These are phyloP conservation scores for Suhomyces ambrosiae DNA, from an alignment of 1,139 yeast species.

Conservation along the genomic window DNA sequence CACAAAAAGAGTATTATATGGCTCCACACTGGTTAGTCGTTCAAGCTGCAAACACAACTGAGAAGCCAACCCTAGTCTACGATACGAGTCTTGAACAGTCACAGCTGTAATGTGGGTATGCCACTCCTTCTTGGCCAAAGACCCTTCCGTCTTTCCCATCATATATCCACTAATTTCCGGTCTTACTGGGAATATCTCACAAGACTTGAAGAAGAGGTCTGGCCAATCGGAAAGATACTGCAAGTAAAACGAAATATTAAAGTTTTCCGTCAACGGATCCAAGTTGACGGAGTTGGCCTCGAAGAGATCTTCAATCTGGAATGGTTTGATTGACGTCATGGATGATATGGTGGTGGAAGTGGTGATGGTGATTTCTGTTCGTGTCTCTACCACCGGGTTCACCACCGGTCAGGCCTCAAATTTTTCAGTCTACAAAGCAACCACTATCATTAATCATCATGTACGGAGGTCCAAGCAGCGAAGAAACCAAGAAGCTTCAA, in stretches of 20 bases:
- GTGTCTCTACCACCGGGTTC: too few relatives aligned
- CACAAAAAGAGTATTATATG: conserved; percentile 76
- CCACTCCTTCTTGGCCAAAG: conserved; percentile 69
- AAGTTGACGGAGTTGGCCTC: conserved; percentile 73
- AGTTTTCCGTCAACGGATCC: conserved; percentile 90
- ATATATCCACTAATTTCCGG: conserved; percentile 66
- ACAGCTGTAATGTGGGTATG: conserved; percentile 98
- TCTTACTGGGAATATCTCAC: conserved; percentile 19
- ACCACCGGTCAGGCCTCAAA: too few relatives aligned
- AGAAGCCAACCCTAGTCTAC: conserved; percentile 85
- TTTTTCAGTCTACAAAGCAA: conserved; percentile 1
- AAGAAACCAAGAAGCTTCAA: conserved; percentile 76
- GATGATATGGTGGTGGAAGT: too few relatives aligned
- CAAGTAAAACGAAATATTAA: conserved; percentile 78
- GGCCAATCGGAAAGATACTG: conserved; percentile 90
- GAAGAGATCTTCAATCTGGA: conserved; percentile 82
- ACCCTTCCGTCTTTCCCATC: conserved; percentile 97
- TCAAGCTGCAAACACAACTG: conserved; percentile 74
- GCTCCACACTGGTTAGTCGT: conserved; percentile 63
- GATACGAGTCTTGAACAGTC: conserved; percentile 77
- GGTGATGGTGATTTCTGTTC: too few relatives aligned
- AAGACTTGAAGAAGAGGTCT: conserved; percentile 76
- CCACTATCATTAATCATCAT: conserved; percentile 31
- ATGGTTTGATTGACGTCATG: conserved; percentile 84
- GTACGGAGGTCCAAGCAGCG: conserved; percentile 81